Percentiles rank a stretch among this genome's conserved stretches.
phyloP scores from a whole-genome alignment of 306 rosid species.

The Vachellia pachyceras region DNA sequence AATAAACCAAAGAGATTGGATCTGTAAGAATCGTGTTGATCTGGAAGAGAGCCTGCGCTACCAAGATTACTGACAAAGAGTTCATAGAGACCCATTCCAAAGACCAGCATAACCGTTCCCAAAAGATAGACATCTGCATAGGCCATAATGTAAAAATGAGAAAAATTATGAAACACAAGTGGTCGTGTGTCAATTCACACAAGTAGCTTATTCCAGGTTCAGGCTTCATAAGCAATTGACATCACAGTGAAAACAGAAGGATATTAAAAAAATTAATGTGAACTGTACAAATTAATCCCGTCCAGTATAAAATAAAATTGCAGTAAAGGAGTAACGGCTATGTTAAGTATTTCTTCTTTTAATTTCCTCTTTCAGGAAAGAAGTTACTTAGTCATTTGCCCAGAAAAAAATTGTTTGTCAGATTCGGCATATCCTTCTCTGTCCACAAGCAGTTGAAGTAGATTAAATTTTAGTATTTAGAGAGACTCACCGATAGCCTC shows the following conservation, averaged over 20 bases:
- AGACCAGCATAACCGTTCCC: slow-evolving; percentile 98
- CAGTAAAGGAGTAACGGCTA: background rate
- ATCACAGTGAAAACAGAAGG: background rate
- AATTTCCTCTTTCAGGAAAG: background rate
- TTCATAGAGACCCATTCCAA: slow-evolving; percentile 97
- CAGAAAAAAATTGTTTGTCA: background rate
- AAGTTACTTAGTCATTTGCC: background rate
- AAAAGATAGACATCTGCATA: slow-evolving; percentile 84
- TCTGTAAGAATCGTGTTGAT: slow-evolving; percentile 48
- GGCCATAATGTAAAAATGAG: slow-evolving; percentile 41
- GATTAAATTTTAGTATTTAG: slow-evolving; percentile 1
- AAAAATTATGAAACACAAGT: slow-evolving; percentile 10
- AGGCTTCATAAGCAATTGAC: slow-evolving; percentile 6
- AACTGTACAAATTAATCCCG: background rate
- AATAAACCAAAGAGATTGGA: slow-evolving; percentile 88
- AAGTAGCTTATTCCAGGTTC: background rate
- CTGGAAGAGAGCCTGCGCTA: slow-evolving; percentile 49
- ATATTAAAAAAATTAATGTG: background rate
- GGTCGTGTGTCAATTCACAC: background rate
- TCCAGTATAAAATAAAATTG: background rate
- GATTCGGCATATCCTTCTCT: background rate
- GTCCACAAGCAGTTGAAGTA: background rate
- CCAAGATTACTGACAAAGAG: slow-evolving; percentile 88
- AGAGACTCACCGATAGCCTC: slow-evolving; percentile 82
- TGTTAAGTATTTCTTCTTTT: background rate